phyloP scores from a whole-genome alignment of 225 moss, liverwort and hornwort species.

The Pseudoscleropodium purum region DNA sequence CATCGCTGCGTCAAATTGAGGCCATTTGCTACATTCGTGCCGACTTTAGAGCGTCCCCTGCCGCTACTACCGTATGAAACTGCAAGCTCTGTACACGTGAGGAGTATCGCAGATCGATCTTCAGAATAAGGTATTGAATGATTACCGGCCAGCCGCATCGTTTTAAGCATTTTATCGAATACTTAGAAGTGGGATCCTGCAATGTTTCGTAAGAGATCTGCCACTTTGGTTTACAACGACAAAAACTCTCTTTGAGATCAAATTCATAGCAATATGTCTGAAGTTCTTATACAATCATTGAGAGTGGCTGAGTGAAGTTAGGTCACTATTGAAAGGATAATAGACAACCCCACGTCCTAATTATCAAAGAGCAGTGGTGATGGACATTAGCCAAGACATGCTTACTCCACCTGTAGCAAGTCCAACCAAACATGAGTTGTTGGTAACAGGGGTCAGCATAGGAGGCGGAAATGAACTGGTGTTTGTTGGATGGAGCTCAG shows the following conservation, averaged over 20 bases:
- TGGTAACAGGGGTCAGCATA: too few relatives aligned
- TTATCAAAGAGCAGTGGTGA: neutral
- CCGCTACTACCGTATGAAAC: neutral
- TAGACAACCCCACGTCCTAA: neutral
- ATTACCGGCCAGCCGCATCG: neutral
- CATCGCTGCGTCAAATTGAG: neutral
- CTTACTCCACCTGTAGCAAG: neutral
- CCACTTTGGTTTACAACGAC: neutral
- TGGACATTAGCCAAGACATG: neutral
- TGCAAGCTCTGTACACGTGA: neutral
- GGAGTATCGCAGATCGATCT: neutral
- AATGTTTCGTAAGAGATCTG: too few relatives aligned
- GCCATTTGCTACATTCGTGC: neutral
- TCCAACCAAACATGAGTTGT: too few relatives aligned
- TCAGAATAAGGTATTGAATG: neutral
- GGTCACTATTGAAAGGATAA: neutral
- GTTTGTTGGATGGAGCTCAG: too few relatives aligned
- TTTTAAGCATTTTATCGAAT: neutral
- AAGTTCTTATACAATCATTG: neutral
- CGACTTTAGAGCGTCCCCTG: neutral
- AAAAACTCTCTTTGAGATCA: neutral
- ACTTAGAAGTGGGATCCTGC: neutral
- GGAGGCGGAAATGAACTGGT: too few relatives aligned
- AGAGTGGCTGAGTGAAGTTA: neutral
- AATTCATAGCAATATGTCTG: neutral